Conservation (phyloP, 1,284 basidiomycete genomes). For the Rhodotorula glutinis region DNA sequence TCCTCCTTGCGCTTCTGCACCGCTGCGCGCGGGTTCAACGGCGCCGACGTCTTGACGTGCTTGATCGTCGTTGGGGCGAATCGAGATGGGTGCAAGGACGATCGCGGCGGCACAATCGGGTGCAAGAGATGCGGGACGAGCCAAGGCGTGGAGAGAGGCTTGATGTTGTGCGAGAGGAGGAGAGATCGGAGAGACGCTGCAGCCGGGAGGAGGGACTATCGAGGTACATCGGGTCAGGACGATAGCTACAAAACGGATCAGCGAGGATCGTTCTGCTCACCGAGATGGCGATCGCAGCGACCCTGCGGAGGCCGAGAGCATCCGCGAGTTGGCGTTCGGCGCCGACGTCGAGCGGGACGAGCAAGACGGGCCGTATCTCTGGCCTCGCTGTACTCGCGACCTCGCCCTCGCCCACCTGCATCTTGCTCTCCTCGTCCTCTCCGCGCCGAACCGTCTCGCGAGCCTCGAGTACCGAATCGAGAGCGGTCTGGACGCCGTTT, state of each 20-base stretch:
- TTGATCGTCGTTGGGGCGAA: slow-evolving; percentile 74
- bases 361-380: slow-evolving; percentile 26
- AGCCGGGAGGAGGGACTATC: slow-evolving; percentile 17
- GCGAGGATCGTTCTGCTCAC: not conserved
- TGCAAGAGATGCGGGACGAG: slow-evolving; percentile 36
- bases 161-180: slow-evolving; percentile 5
- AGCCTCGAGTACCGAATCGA: slow-evolving; percentile 11
- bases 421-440: not conserved
- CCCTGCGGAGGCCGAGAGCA: slow-evolving; percentile 64
- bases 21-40: slow-evolving; percentile 66
- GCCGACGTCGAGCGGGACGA: slow-evolving; percentile 68
- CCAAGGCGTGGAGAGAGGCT: slow-evolving; percentile 76
- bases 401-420: slow-evolving; percentile 1
- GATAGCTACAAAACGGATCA: too few species aligned
- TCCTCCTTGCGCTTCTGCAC: slow-evolving; percentile 12
- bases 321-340: slow-evolving; percentile 65
- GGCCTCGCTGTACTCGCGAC: not conserved
- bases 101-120: slow-evolving; percentile 51
- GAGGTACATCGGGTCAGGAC: not conserved
- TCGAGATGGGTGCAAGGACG: slow-evolving; percentile 3
- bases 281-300: slow-evolving; percentile 57
- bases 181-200: slow-evolving; percentile 7
- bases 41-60: slow-evolving; percentile 74
- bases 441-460: not conserved
- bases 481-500: slow-evolving; percentile 35